Conservation (phyloP, 2,329 filamentous ascomycete species). For the Rhynchosporium agropyri region DNA sequence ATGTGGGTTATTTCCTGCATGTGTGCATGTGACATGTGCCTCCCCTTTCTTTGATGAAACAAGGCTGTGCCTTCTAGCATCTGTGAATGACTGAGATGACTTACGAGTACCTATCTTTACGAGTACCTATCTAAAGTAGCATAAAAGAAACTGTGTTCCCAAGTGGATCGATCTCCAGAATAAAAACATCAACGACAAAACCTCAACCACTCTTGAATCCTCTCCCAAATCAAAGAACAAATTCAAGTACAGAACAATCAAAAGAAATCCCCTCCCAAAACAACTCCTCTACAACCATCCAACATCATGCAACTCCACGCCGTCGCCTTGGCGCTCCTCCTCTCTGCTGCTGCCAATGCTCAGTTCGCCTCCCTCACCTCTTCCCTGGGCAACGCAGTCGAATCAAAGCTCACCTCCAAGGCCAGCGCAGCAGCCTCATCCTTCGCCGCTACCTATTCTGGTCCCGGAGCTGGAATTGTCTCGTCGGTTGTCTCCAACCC, state of each 20-base stretch:
- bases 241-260: too few relatives aligned
- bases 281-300: neutral
- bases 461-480: neutral
- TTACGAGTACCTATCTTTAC: too few relatives aligned
- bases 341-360: neutral
- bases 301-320: neutral
- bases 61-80: too few relatives aligned
- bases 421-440: neutral
- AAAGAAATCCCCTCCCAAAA: neutral
- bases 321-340: neutral
- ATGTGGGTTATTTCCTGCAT: neutral
- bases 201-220: neutral
- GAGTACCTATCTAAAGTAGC: too few relatives aligned
- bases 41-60: neutral
- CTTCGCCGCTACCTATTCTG: constrained; percentile 2
- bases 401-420: neutral
- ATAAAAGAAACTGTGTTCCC: too few relatives aligned
- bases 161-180: too few relatives aligned
- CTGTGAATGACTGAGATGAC: too few relatives aligned
- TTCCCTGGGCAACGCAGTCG: constrained; percentile 3
- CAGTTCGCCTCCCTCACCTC: constrained; percentile 1
- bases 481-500: constrained; percentile 8
- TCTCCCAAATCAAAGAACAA: neutral
- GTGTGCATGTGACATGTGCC: neutral
- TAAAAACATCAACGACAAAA: too few relatives aligned